Base-by-base conservation (phyloP, 2,329 filamentous ascomycete species). In the Alternaria sp. region DNA sequence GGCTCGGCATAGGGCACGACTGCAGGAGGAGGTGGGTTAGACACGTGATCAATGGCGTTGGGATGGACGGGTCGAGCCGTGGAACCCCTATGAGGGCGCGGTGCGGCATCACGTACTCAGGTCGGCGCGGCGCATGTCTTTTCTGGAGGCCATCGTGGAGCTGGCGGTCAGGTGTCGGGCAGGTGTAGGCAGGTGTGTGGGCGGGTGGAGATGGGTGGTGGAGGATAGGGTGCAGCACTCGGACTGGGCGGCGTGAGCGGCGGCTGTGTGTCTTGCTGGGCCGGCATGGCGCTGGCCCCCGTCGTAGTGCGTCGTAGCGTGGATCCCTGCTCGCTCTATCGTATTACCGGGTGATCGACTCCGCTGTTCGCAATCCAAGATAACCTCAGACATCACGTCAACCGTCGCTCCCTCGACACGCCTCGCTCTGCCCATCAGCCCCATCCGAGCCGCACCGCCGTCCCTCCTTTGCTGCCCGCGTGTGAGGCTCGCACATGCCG, bases 1-100 rank as follows among this genome's bases (percentile, higher is more conserved):
- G 93, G 93, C 72, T 91, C 91, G 81, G 93, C 89, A 81, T 96
- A 97, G 64, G 94, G 94, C 73, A 97, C 92, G 78, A 94, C 94
- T 97, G 68, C 11, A 62, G 53, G 12, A 10, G 49, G 18, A 46
- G 30, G 47, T 58, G 41, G 59, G 65, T 70, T 62, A 72, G 69
- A 55, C 75, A 79, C 75, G 75, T 78, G 76, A 78, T 63, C 25
- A 51, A 8, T 21, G 53, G 20, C 43, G 12, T 58, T 28, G 33
- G 8, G 25, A 41, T 41, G 4, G 37, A 41, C 37, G 6, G 44
- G 45, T 43, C 57, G 43, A 58, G 49, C 50, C 28, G 49, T 8
- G 6, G 49, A 51, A 51, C 60, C 60, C 47, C 21, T 58, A 62
- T 51, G 57, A 44, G 45, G 50, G 55, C 14, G 58, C 43, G 15